These are phyloP conservation scores for Talaromyces sp. DNA, from an alignment of 2,329 filamentous ascomycete species.

Conservation along the genomic window DNA sequence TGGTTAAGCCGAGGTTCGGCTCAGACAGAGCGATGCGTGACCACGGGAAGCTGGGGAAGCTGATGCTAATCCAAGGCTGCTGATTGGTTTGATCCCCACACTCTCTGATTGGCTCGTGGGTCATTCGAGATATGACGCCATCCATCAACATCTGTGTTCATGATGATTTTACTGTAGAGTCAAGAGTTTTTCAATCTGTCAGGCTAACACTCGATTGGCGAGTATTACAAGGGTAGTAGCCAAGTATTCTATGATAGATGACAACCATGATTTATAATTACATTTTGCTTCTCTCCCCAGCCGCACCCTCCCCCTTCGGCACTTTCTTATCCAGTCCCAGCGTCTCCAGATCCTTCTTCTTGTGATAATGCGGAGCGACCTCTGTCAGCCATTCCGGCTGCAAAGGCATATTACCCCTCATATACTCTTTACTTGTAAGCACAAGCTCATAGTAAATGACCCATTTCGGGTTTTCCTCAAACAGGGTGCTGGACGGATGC, in stretches of 20 bases:
- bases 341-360: conserved; percentile 81
- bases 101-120: neutral
- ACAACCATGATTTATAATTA: conserved; percentile 11
- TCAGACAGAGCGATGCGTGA: neutral
- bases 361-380: conserved; percentile 91
- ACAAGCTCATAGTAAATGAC: conserved; percentile 85
- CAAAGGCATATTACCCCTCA: conserved; percentile 81
- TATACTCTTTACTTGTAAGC: conserved; percentile 92
- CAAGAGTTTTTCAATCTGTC: no score
- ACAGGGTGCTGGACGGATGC: conserved; percentile 82
- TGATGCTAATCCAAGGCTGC: neutral
- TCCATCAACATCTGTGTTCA: neutral
- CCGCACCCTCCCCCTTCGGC: conserved; percentile 55
- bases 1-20: conserved; percentile 13
- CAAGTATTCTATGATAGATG: no score
- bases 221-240: no score
- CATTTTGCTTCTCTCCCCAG: conserved; percentile 35
- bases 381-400: conserved; percentile 82
- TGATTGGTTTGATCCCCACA: conserved; percentile 6
- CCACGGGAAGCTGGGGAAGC: neutral
- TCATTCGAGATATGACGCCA: neutral
- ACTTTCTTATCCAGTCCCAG: conserved; percentile 73
- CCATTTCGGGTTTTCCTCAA: conserved; percentile 77
- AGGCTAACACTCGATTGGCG: no score
- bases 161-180: no score